Conservation (phyloP, 169 alveolate genomes). For the Amoebophrya sp. region DNA sequence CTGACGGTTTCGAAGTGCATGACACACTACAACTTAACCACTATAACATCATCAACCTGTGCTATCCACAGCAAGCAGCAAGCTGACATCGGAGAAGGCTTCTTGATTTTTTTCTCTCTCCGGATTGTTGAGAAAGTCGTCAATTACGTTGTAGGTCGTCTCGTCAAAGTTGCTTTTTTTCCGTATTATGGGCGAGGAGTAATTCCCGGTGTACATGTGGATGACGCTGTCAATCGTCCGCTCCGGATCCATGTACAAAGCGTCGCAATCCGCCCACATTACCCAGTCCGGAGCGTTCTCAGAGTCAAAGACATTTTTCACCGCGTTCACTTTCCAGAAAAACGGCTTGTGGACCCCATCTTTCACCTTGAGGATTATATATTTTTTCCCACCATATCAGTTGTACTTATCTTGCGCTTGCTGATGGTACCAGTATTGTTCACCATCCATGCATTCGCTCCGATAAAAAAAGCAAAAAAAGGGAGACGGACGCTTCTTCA, state of each 20-base stretch:
- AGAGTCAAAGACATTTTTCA: neutral
- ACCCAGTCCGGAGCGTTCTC: conserved; percentile 24
- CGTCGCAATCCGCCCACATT: conserved; percentile 30
- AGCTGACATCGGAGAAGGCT: neutral
- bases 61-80: conserved; percentile 30
- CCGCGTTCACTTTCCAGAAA: conserved; percentile 33
- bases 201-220: conserved; percentile 22
- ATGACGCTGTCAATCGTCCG: conserved; percentile 29
- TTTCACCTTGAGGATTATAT: too few relatives aligned
- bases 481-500: too few relatives aligned
- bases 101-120: neutral
- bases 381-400: too few relatives aligned
- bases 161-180: neutral
- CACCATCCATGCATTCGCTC: too few relatives aligned
- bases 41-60: neutral
- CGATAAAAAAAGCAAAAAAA: too few relatives aligned
- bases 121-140: neutral
- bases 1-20: too few relatives aligned
- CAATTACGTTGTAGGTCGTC: neutral
- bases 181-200: neutral
- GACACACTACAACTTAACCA: too few relatives aligned
- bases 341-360: conserved; percentile 26
- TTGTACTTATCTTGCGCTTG: too few relatives aligned
- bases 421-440: too few relatives aligned
- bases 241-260: conserved; percentile 26